Conservation (phyloP, 805 yeast genomes). For the Candida verbasci region DNA sequence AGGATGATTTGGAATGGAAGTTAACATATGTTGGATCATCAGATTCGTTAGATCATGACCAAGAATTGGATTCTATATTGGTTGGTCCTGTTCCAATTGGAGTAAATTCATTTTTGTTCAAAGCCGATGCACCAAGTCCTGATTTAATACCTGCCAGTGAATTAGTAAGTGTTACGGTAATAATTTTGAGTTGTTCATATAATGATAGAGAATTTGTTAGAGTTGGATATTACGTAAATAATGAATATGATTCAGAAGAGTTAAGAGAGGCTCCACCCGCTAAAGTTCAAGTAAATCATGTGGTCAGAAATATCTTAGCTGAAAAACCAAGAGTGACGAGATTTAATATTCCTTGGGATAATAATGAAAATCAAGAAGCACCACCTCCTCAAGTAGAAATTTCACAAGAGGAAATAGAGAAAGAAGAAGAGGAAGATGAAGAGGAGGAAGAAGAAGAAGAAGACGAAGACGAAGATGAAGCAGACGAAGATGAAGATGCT, state of each 20-base stretch:
- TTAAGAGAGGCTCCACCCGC: constrained; percentile 90
- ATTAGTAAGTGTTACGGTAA: constrained; percentile 91
- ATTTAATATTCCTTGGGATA: constrained; percentile 96
- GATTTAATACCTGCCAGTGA: constrained; percentile 95
- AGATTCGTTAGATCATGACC: constrained; percentile 91
- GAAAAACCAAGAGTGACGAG: constrained; percentile 97
- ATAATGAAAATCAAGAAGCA: constrained; percentile 57
- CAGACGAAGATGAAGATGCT: constrained; percentile 25
- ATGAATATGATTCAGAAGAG: constrained; percentile 93
- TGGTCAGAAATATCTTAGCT: constrained; percentile 89
- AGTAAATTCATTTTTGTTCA: constrained; percentile 83
- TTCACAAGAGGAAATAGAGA: constrained; percentile 57
- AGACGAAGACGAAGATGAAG: constrained; percentile 46
- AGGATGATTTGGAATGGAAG: constrained; percentile 95
- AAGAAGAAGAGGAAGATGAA: constrained; percentile 53
- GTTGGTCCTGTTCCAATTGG: constrained; percentile 99
- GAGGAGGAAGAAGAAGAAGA: constrained; percentile 53
- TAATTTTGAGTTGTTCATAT: constrained; percentile 86
- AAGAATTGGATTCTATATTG: constrained; percentile 90
- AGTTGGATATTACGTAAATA: constrained; percentile 96
- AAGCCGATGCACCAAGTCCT: constrained; percentile 96
- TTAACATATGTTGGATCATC: constrained; percentile 96
- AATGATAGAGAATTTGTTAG: constrained; percentile 92
- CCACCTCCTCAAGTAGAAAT: constrained; percentile 76
- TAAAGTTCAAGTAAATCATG: constrained; percentile 90